Base-by-base conservation (phyloP, 495 filamentous ascomycete genomes). In the Neurospora tetrasperma region DNA sequence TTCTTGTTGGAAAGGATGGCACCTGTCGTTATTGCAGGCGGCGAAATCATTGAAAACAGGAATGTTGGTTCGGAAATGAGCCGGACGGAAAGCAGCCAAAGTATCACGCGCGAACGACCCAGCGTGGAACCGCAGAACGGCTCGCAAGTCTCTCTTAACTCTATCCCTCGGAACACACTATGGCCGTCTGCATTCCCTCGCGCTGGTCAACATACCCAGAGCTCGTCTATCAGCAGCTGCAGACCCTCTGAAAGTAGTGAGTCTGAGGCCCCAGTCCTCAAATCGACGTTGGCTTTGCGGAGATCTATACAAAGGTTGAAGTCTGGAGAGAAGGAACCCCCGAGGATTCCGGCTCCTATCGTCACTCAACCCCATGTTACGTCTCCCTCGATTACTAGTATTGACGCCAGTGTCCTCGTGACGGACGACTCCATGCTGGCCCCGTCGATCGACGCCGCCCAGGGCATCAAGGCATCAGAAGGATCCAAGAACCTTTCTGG, bases 11-110 rank as follows among this genome's bases (percentile, higher is more conserved):
- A 94, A 71, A 88, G 96, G 27, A 89, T 98, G 77, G 90, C 91
- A 59, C 96, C 96, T 16, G 94, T 97, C 43, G 84, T 97, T 75
- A 94, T 98, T 76, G 89, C 89, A 41, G 96, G 96, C 2, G 93
- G 90, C 69, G 88, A 85, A 68, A 80, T 88, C 3, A 75, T 88
- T 69, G 87, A 91, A 78, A 89, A 88, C 78, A 83, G 83, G 69
- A 89, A 90, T 77, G 77, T 81, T 5, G 82, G 85, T 42, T 82
- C 82, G 11, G 84, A 88, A n/a, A 79, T 92, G 39, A 80, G 78
- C 41, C 85, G 89, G 70, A 89, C 86, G 4, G 89, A 90, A 71
- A 92, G 90, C 76, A 87, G 87, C 71, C 88, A 89, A 74, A 93
- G 90, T 74, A 80, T 84, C 31, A 42, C 76, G 48, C 74, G 80